phyloP scores from a whole-genome alignment of 169 alveolate species.

The Plasmodium chabaudi region DNA sequence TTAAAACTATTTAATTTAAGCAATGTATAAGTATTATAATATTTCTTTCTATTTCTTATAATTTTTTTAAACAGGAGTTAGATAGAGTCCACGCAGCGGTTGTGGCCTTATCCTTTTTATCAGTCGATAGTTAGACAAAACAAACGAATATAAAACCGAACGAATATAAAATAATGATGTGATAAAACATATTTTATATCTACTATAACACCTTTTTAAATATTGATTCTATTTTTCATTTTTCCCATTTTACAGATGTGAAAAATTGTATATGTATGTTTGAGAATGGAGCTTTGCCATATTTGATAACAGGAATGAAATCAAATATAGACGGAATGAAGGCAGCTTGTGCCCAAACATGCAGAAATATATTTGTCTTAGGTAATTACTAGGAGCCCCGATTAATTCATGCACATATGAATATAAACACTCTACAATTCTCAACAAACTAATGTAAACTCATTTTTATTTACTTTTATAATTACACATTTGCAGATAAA shows the following conservation, averaged over 20 bases:
- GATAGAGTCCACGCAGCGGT: conserved; percentile 93
- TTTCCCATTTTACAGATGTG: conserved; percentile 73
- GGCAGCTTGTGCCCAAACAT: conserved; percentile 93
- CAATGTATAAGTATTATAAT: neutral
- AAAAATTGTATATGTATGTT: conserved; percentile 90
- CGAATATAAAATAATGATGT: neutral
- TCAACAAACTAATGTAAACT: too few relatives aligned
- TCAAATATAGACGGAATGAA: conserved; percentile 91
- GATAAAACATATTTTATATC: neutral
- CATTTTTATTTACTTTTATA: neutral
- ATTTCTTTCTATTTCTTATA: neutral
- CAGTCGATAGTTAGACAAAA: conserved; percentile 87
- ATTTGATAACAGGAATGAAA: conserved; percentile 89
- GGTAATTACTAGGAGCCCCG: conserved; percentile 73
- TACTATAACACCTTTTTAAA: too few relatives aligned
- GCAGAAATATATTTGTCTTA: conserved; percentile 90
- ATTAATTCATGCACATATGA: neutral
- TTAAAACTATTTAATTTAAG: neutral
- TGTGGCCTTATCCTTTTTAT: conserved; percentile 92
- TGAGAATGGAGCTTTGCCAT: conserved; percentile 90
- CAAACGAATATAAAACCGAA: neutral
- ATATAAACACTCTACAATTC: too few relatives aligned
- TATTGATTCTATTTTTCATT: neutral
- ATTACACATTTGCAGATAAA: conserved; percentile 74
- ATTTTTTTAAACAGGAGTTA: conserved; percentile 78